Evolutionary conservation across 495 filamentous ascomycete species (phyloP).

Genomic region (Parachaetomium inaequale): DNA sequence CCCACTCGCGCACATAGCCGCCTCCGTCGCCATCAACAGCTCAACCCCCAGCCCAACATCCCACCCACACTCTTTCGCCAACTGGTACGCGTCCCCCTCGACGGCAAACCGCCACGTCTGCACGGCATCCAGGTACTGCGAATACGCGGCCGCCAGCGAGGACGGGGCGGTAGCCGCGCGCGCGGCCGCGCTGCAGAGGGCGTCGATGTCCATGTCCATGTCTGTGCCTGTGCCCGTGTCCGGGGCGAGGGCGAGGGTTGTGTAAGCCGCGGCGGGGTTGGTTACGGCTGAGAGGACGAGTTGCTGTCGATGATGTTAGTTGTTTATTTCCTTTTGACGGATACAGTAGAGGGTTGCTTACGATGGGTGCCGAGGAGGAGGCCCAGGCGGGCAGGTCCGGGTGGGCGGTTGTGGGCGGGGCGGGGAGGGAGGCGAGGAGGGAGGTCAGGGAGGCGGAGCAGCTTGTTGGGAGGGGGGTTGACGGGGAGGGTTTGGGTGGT

Average conservation of each 20-base stretch:
- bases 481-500: background rate
- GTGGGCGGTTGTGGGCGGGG: background rate
- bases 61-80: conserved; percentile 3
- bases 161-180: background rate
- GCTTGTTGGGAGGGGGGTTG: background rate
- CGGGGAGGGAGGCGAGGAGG: conserved; percentile 2
- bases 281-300: background rate
- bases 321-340: too few species aligned
- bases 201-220: background rate
- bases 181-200: background rate
- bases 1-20: conserved; percentile 17
- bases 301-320: too few species aligned
- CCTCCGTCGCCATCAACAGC: conserved; percentile 18
- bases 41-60: conserved; percentile 10
- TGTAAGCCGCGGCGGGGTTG: background rate
- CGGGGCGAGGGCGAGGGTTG: too few species aligned
- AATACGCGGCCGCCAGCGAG: conserved; percentile 5
- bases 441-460: conserved; percentile 12
- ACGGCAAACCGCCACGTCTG: conserved; percentile 14
- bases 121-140: conserved; percentile 9
- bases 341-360: too few species aligned
- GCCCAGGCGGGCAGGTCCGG: conserved; percentile 6
- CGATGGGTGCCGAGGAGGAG: conserved; percentile 9
- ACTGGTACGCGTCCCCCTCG: conserved; percentile 11
- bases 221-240: too few species aligned